Evolutionary conservation across 2,329 filamentous ascomycete genomes (phyloP).

Genomic region (Dothidotthia symphoricarpi): DNA sequence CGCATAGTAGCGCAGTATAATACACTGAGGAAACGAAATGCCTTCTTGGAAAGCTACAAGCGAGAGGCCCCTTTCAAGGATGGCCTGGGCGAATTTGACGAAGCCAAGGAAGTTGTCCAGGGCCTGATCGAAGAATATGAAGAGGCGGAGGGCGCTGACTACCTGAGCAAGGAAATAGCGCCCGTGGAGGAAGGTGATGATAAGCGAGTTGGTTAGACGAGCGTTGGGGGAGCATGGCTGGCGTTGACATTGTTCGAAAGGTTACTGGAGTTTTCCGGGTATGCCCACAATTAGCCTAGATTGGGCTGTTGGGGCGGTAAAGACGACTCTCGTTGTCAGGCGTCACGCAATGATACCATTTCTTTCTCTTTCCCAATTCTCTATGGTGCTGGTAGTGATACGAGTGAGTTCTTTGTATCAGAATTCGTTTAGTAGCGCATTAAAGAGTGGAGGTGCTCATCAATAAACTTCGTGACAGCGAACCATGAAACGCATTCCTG

Average conservation of each 20-base stretch:
- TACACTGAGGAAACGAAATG: conserved; percentile 90
- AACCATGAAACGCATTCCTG: too few relatives aligned
- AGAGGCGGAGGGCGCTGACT: conserved; percentile 86
- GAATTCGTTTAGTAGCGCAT: too few relatives aligned
- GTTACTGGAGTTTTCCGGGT: conserved; percentile 11
- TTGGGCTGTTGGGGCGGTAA: conserved; percentile 10
- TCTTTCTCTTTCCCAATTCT: conserved; percentile 1
- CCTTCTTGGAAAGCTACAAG: conserved; percentile 95
- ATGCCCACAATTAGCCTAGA: conserved; percentile 2
- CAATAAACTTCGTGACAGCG: too few relatives aligned
- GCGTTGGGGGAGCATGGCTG: conserved; percentile 2
- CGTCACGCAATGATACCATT: conserved; percentile 16
- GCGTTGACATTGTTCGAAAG: conserved; percentile 6
- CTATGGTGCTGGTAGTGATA: too few relatives aligned
- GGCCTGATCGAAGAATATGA: conserved; percentile 95
- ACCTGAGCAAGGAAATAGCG: conserved; percentile 70
- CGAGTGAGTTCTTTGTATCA: too few relatives aligned
- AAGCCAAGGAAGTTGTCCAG: conserved; percentile 84
- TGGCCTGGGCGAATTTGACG: conserved; percentile 90
- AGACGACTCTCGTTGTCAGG: conserved; percentile 7
- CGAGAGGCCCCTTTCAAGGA: conserved; percentile 92
- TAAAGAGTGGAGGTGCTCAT: too few relatives aligned
- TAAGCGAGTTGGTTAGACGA: conserved; percentile 28
- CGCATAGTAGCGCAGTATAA: conserved; percentile 91
- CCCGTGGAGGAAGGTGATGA: conserved; percentile 38